Evolutionary conservation across 495 filamentous ascomycete species (phyloP).

Genomic region (Acidomyces sp.): DNA sequence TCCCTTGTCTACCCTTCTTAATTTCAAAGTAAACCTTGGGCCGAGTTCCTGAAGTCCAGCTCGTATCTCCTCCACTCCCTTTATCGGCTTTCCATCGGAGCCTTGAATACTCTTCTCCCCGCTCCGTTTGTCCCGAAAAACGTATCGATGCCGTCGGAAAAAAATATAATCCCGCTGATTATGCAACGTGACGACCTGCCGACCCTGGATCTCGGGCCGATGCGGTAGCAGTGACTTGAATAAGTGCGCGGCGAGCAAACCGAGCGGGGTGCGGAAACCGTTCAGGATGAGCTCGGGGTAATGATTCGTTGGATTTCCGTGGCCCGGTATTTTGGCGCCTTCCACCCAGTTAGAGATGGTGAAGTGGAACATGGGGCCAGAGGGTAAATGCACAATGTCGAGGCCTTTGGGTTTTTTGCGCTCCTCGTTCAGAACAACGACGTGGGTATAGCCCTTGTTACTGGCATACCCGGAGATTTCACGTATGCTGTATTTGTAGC

Average conservation of each 20-base stretch:
- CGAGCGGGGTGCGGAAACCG: constrained; percentile 87
- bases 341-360: constrained; percentile 74
- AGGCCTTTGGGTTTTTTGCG: constrained; percentile 64
- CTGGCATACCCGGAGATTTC: constrained; percentile 81
- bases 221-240: constrained; percentile 75
- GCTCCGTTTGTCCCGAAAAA: constrained; percentile 73
- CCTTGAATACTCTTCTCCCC: constrained; percentile 81
- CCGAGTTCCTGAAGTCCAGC: constrained; percentile 78
- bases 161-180: constrained; percentile 98
- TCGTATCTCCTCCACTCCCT: constrained; percentile 67
- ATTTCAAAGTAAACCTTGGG: constrained; percentile 72
- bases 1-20: constrained; percentile 82
- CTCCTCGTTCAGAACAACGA: constrained; percentile 76
- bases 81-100: constrained; percentile 73
- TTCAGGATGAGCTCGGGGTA: constrained; percentile 89
- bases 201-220: constrained; percentile 64
- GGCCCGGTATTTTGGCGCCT: constrained; percentile 68
- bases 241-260: constrained; percentile 73
- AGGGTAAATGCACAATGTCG: constrained; percentile 68
- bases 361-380: constrained; percentile 82
- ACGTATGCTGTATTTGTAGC: constrained; percentile 73
- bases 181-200: constrained; percentile 83
- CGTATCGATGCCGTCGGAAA: constrained; percentile 74
- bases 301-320: constrained; percentile 79
- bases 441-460: constrained; percentile 62